These are phyloP conservation scores for Capsicum baccatum DNA, from an alignment of 257 asterid species.

Conservation along the genomic window DNA sequence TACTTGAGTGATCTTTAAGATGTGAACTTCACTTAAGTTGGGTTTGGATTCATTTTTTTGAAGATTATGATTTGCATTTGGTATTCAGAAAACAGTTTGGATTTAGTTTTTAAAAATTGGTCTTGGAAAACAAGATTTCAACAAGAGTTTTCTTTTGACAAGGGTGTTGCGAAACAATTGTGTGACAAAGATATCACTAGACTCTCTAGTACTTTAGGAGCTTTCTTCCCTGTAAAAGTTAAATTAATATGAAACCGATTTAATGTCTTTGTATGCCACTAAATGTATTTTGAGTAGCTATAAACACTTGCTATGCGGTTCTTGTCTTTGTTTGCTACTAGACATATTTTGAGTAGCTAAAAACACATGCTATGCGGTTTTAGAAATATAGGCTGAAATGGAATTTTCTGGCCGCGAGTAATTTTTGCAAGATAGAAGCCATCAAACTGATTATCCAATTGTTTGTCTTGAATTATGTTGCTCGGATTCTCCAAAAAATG, in stretches of 20 bases:
- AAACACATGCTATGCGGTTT: not conserved
- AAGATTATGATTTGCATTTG: not conserved
- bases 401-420: not conserved
- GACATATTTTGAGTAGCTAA: not conserved
- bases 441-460: conserved; percentile 16
- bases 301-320: not conserved
- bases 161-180: not conserved
- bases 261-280: not conserved
- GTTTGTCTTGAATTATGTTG: not conserved
- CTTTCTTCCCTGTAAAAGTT: not conserved
- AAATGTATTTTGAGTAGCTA: not conserved
- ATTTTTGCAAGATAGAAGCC: not conserved
- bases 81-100: not conserved
- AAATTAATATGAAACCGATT: not conserved
- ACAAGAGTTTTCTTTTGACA: not conserved
- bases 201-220: not conserved
- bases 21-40: not conserved
- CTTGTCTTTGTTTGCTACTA: not conserved
- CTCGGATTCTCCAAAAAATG: no score
- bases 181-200: not conserved
- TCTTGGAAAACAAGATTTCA: not conserved
- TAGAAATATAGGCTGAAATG: not conserved
- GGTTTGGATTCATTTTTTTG: not conserved
- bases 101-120: not conserved
- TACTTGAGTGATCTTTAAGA: not conserved